Evolutionary conservation across 208 protist genomes (phyloP).

Genomic region (Acanthamoeba sp.): DNA sequence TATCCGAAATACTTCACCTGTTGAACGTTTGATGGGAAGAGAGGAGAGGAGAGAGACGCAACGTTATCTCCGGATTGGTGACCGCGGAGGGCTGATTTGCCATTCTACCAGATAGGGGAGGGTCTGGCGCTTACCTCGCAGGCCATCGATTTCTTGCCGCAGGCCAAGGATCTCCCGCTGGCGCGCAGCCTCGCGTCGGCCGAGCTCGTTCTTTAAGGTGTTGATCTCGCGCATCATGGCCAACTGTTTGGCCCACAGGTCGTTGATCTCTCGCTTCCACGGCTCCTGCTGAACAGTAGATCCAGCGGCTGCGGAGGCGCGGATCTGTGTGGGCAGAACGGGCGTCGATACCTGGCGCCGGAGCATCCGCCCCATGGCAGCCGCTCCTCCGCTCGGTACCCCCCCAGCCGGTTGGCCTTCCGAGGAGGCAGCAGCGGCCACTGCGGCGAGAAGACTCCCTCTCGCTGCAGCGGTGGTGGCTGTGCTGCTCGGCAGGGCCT

Average conservation of each 20-base stretch:
- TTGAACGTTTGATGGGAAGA: neutral
- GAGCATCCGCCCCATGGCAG: conserved; percentile 39
- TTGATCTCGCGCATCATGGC: conserved; percentile 73
- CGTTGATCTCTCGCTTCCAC: conserved; percentile 70
- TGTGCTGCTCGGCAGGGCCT: neutral
- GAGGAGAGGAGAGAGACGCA: too few relatives aligned
- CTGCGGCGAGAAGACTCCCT: neutral
- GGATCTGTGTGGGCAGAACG: conserved; percentile 48
- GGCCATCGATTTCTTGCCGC: conserved; percentile 52
- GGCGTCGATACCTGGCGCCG: conserved; percentile 25
- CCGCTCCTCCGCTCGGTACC: neutral
- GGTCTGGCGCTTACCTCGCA: conserved; percentile 9
- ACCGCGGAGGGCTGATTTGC: too few relatives aligned
- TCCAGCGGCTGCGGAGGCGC: neutral
- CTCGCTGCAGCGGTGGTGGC: neutral
- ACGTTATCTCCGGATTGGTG: too few relatives aligned
- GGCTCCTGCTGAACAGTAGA: conserved; percentile 44
- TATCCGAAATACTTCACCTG: neutral
- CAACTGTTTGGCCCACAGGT: conserved; percentile 75
- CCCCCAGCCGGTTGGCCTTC: neutral
- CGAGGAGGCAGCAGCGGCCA: neutral
- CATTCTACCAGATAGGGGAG: too few relatives aligned
- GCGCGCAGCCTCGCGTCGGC: conserved; percentile 64
- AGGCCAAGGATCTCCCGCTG: conserved; percentile 65
- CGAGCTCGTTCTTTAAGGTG: conserved; percentile 64